Base-by-base conservation (phyloP, 345 rosid genomes). In the Ceriops tagal region DNA sequence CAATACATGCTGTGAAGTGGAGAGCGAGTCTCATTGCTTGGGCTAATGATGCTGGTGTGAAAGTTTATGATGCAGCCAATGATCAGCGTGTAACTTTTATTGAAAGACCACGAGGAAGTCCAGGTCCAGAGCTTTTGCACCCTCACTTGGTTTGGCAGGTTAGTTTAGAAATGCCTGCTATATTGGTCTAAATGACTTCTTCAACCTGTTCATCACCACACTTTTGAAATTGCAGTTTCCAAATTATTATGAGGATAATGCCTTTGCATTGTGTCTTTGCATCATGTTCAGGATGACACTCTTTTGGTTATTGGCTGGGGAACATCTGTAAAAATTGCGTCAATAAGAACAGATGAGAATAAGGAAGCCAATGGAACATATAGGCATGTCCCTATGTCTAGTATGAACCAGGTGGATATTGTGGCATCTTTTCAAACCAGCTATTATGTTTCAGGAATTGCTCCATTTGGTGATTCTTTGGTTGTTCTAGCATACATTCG, bases 131-230 rank as follows among this genome's bases (percentile, higher is more conserved):
- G 83, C 83, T 91, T 70, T 82, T 96, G 82, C 81, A 85, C 61
- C 99, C 98, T 55, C 97, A 90, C 70, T 81, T 96, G 74, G 98
- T 96, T 79, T 96, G 99, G 99, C 99, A 96, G 93, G 99, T 88
- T 73, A 63, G 90, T 78, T 8, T 39, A 72, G 67, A 5, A 9
- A 11, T 15, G 16, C 47, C 47, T 11, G 47, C 16, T 39, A 39
- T 11, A 43, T 13, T 43, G 49, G 49, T 11, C 49, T 43, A 43
- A 11, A 43, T 1, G 16, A 15, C 19, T 11, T 43, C 49, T 43
- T 43, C 16, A 43, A 43, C 1, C 49, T 43, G 49, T 43, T 39
- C 19, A 15, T 43, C 16, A 43, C 49, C 49, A 13, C 19, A 43
- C 5, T 43, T 15, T 43, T 43, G 49, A 43, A 43, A 43, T 43